Evolutionary conservation across 78 protist species (phyloP), one percentile per base, ranked within the genome.

Genomic region (Tieghemostelium lacteum): DNA sequence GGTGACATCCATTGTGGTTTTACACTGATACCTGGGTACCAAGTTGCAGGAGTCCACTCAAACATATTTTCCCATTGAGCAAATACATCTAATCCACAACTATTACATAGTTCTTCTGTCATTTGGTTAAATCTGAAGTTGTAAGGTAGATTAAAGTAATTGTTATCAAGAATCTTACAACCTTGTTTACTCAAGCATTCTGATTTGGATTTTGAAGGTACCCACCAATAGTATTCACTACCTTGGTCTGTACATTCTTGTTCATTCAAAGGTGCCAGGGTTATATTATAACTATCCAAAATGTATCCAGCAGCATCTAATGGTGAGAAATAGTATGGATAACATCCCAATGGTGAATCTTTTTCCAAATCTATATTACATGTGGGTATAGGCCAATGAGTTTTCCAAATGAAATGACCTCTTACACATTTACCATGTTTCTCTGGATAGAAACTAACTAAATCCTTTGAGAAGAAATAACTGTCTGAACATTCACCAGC

Each of bases 291-390:
- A 63, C 6, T 29, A 22, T n/a, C 39, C 45, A 14, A 28, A 0
- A 7, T 19, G 33, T 7, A n/a, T 24, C 42, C 52, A 64, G 3
- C n/a, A 5, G 71, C 24, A 12, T 36, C n/a, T 5, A 36, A 36
- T 14, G 17, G 71, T 29, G 26, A 14, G 6, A 14, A 10, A 10
- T 6, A 45, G 10, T 45, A 10, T 45, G 6, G 6, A 45, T 14
- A 10, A 29, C 86, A 75, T 31, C 86, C 86, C 73, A 55, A 45
- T 60, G 86, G 86, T 29, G 86, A 75, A 37, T 75, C 86, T 8
- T 64, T 40, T 39, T 75, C 72, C 2, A 1, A 8, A 24, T 42
- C 69, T 3, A n/a, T 3, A 33, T 42, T 28, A 33, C 91, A 83
- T 20, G 78, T 60, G 24, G 91, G 91, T 1, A 34, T 54, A 3